phyloP scores from a whole-genome alignment of 345 rosid genomes.

The Eucalyptus cloeziana region DNA sequence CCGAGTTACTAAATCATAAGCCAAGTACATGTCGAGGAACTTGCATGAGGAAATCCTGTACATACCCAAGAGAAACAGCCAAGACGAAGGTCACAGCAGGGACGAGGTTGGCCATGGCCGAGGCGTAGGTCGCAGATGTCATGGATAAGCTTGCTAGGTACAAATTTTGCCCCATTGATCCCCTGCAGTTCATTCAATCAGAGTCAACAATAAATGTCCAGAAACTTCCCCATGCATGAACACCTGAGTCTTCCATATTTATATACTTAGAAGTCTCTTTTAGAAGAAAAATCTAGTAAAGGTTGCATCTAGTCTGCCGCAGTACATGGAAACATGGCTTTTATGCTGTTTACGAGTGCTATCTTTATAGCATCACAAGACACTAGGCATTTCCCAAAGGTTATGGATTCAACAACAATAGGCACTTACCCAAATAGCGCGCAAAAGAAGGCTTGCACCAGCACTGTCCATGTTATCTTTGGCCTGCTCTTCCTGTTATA shows the following conservation, averaged over 20 bases:
- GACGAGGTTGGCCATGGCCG: not conserved
- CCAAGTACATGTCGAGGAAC: not conserved
- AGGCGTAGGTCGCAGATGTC: not conserved
- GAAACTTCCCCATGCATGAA: not conserved
- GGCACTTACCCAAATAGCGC: conserved; percentile 36
- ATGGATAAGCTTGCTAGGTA: not conserved
- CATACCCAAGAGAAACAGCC: not conserved
- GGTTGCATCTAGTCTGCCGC: not conserved
- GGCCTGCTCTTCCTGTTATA: conserved; percentile 29
- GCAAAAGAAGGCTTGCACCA: conserved; percentile 29
- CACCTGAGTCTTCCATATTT: not conserved
- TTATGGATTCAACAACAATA: not conserved
- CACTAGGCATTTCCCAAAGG: too few relatives aligned
- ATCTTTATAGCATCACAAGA: not conserved
- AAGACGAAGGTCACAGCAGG: not conserved
- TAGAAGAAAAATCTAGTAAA: not conserved
- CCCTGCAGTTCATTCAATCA: not conserved
- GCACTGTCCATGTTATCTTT: conserved; percentile 33
- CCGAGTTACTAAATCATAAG: not conserved
- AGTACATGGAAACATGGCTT: not conserved
- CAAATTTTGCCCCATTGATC: not conserved
- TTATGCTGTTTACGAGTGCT: not conserved
- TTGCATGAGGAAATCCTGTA: not conserved
- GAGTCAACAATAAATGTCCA: not conserved
- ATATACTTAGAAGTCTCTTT: not conserved